Evolutionary conservation across 1,284 basidiomycete genomes (phyloP).

Genomic region (Naganishia liquefaciens): DNA sequence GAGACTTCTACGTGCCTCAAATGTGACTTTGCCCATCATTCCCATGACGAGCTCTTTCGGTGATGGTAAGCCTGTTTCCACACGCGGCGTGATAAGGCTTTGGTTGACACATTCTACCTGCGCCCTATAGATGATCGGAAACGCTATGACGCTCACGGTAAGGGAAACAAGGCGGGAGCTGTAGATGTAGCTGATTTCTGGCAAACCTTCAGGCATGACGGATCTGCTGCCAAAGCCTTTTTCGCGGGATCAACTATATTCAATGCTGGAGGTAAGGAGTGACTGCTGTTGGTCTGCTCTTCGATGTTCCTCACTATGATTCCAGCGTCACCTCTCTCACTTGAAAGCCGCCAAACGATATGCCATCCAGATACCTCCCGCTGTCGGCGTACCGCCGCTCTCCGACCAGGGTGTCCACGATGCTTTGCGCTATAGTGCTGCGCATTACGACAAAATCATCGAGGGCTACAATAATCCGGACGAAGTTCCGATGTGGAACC

Average conservation of each 20-base stretch:
- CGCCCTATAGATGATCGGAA: conserved; percentile 59
- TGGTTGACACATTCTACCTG: conserved; percentile 95
- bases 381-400: conserved; percentile 70
- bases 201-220: conserved; percentile 72
- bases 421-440: conserved; percentile 42
- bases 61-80: conserved; percentile 37
- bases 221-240: conserved; percentile 97
- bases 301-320: conserved; percentile 18
- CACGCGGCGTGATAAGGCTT: conserved; percentile 1
- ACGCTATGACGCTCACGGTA: conserved; percentile 26
- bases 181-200: conserved; percentile 42
- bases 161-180: background rate
- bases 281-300: background rate
- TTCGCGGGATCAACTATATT: conserved; percentile 83
- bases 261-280: conserved; percentile 77
- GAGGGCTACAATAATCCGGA: conserved; percentile 28
- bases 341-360: conserved; percentile 26
- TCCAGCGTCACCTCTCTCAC: conserved; percentile 10
- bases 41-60: conserved; percentile 25
- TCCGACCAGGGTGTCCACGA: conserved; percentile 64
- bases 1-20: conserved; percentile 20
- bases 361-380: conserved; percentile 61
- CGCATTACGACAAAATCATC: conserved; percentile 35
- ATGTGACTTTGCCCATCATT: conserved; percentile 23
- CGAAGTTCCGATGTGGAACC: conserved; percentile 42